Base-by-base conservation (phyloP, 441 rosid species). In the Geranium incanum region DNA sequence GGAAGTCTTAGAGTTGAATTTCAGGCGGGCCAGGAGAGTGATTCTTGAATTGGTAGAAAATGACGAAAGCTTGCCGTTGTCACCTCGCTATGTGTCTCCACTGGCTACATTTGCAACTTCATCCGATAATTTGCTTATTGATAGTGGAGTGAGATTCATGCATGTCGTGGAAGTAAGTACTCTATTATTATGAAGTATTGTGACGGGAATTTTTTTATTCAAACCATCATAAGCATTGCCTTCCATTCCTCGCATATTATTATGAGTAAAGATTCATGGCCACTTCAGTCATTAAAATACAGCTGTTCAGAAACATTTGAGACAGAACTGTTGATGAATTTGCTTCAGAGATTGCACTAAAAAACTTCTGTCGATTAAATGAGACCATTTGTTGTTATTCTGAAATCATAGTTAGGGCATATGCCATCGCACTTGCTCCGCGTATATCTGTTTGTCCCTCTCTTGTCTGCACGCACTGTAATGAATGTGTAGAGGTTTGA, bases 1-100 rank as follows among this genome's bases (percentile, higher is more conserved):
- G 72, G 97, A 94, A 85, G 99, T 89, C 68, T 71, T 94, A 39
- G 99, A 94, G 86, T 79, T 86, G 81, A 94, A 90, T 71, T 88
- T 89, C 75, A 86, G 97, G 84, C 81, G 90, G 78, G 97, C 97
- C 19, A 82, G 94, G 76, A 94, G 79, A 81, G 78, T 78, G 57
- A 71, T 86, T 80, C 87, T 94, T 45, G 86, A 87, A 79, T 77
- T 80, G 77, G 76, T 79, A 37, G 93, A 86, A 77, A 77, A 72
- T 21, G 84, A 86, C 67, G 95, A 85, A 74, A 83, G 83, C 81
- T 81, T 80, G 74, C 81, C 81, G 13, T 74, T 81, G 76, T 83
- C 94, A 57, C 73, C 89, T 73, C 85, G 80, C 38, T 79, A 85
- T 55, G 77, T 76, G 64, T 81, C 89, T 52, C 76, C 88, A 5